phyloP scores from a whole-genome alignment of 2,329 filamentous ascomycete genomes.

The Talaromyces rugulosus region DNA sequence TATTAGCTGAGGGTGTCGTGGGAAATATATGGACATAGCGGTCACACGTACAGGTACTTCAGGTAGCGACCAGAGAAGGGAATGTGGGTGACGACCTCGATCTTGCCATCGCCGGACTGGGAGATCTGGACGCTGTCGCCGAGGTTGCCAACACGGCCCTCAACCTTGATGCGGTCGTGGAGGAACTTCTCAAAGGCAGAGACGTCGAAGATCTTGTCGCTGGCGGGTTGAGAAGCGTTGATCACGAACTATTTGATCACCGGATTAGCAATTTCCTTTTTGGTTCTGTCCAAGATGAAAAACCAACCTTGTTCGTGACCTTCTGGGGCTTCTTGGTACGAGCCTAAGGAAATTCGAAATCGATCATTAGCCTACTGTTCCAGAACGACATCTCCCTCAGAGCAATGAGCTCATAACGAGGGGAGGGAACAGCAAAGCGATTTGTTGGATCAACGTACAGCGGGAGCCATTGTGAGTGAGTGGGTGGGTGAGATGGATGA shows the following conservation, averaged over 20 bases:
- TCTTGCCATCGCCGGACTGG: conserved; percentile 92
- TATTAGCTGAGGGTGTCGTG: background rate
- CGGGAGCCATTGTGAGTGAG: conserved; percentile 72
- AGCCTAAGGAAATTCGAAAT: conserved; percentile 40
- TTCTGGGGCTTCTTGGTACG: conserved; percentile 45
- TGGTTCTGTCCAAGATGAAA: background rate
- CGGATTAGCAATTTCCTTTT: conserved; percentile 6
- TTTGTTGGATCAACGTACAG: conserved; percentile 71
- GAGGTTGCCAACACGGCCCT: conserved; percentile 96
- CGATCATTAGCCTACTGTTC: conserved; percentile 94
- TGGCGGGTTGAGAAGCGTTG: conserved; percentile 96
- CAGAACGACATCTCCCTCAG: conserved; percentile 15
- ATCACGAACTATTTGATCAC: conserved; percentile 74
- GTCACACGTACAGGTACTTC: conserved; percentile 86
- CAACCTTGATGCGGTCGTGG: conserved; percentile 99
- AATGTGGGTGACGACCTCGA: conserved; percentile 95
- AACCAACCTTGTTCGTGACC: conserved; percentile 47
- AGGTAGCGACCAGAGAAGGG: conserved; percentile 98
- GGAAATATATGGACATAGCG: background rate
- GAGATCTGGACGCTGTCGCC: conserved; percentile 88
- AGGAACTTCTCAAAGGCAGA: conserved; percentile 99
- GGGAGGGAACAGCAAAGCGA: conserved; percentile 87
- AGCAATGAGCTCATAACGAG: conserved; percentile 15
- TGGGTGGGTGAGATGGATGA: conserved; percentile 24
- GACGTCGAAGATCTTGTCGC: conserved; percentile 99